Percentiles rank a stretch among this genome's conserved stretches.
These are phyloP conservation scores for Talaromyces wortmannii DNA, from an alignment of 495 filamentous ascomycete genomes.

Conservation along the genomic window DNA sequence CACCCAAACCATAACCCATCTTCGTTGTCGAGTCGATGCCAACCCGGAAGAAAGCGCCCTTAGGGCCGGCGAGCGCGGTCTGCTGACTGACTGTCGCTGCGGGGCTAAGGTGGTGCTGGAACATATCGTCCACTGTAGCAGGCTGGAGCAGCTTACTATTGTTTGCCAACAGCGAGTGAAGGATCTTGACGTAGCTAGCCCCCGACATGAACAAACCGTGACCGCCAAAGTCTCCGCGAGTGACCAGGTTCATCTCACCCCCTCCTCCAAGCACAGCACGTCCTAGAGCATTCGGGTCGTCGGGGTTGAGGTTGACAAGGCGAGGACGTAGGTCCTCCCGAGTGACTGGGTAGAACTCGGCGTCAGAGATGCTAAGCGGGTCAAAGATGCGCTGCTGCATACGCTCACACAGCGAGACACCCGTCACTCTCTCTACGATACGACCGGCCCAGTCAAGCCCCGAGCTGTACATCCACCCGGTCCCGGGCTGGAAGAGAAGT, in stretches of 20 bases:
- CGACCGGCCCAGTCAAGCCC: slow-evolving; percentile 48
- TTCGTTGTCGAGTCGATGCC: slow-evolving; percentile 15
- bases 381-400: slow-evolving; percentile 39
- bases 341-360: slow-evolving; percentile 29
- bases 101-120: slow-evolving; percentile 37
- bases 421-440: slow-evolving; percentile 31
- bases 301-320: slow-evolving; percentile 24
- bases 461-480: slow-evolving; percentile 40
- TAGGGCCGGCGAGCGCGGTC: slow-evolving; percentile 12
- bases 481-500: slow-evolving; percentile 42
- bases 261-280: slow-evolving; percentile 16
- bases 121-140: slow-evolving; percentile 42
- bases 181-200: slow-evolving; percentile 40
- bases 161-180: slow-evolving; percentile 37
- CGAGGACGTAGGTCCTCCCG: slow-evolving; percentile 26
- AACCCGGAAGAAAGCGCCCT: slow-evolving; percentile 18
- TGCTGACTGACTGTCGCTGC: slow-evolving; percentile 11
- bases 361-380: slow-evolving; percentile 32
- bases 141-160: slow-evolving; percentile 36
- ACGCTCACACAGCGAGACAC: slow-evolving; percentile 29
- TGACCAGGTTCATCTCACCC: slow-evolving; percentile 15
- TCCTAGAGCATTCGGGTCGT: slow-evolving; percentile 15
- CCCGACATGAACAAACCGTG: slow-evolving; percentile 42
- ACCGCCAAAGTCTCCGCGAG: slow-evolving; percentile 40
- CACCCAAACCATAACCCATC: slow-evolving; percentile 19